Percentiles rank a stretch among this genome's conserved stretches.
phyloP scores from a whole-genome alignment of 1,284 basidiomycete genomes.

The Tremellales sp. region DNA sequence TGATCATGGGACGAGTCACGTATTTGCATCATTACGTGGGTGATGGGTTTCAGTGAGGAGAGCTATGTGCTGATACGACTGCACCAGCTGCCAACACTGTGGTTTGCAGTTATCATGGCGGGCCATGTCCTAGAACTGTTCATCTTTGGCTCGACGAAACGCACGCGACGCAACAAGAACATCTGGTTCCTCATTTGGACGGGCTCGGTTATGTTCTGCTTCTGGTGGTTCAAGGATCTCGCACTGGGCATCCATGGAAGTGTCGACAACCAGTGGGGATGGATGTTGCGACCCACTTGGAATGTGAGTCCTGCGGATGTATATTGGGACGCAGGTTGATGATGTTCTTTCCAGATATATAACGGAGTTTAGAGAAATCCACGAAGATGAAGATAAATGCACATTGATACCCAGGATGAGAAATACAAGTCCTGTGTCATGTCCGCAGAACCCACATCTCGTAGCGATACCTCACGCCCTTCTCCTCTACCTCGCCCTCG shows the following conservation, averaged over 20 bases:
- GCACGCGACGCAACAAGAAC: conserved; percentile 62
- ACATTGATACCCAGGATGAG: conserved; percentile 1
- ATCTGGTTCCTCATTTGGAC: conserved; percentile 65
- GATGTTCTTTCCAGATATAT: background rate
- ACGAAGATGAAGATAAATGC: no score
- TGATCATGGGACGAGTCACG: conserved; percentile 83
- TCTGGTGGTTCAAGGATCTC: conserved; percentile 90
- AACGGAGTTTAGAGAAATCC: background rate
- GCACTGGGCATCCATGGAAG: conserved; percentile 87
- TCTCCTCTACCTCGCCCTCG: conserved; percentile 70
- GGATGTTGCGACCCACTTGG: conserved; percentile 62
- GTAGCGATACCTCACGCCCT: conserved; percentile 76
- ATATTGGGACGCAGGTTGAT: conserved; percentile 9
- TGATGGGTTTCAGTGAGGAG: conserved; percentile 51
- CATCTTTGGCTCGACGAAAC: conserved; percentile 65
- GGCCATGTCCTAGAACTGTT: conserved; percentile 90
- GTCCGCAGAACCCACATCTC: conserved; percentile 76
- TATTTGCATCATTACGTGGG: conserved; percentile 50
- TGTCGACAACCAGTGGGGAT: conserved; percentile 70
- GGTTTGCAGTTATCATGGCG: conserved; percentile 90
- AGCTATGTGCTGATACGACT: conserved; percentile 1
- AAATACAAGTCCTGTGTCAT: conserved; percentile 1
- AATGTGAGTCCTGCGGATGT: conserved; percentile 32
- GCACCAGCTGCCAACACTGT: conserved; percentile 79
- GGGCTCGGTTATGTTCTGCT: conserved; percentile 64